Evolutionary conservation across 2,329 filamentous ascomycete genomes (phyloP).

Genomic region (Rutstroemia sp.): DNA sequence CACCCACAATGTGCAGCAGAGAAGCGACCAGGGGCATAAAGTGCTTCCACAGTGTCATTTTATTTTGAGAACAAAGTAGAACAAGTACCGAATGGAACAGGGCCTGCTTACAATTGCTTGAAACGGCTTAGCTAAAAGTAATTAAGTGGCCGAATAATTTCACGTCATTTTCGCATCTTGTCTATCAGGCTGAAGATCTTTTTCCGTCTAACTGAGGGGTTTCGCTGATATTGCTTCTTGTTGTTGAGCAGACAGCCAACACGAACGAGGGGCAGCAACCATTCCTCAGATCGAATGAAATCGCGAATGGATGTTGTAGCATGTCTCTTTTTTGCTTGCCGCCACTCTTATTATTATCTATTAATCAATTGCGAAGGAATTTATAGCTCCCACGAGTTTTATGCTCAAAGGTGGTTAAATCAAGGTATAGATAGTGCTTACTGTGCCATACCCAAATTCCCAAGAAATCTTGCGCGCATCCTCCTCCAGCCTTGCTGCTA

Average conservation of each 20-base stretch:
- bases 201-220: background rate
- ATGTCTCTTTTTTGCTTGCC: background rate
- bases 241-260: background rate
- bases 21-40: no score
- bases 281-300: background rate
- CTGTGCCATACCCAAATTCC: conserved; percentile 1
- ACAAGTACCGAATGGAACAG: background rate
- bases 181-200: background rate
- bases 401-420: background rate
- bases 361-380: background rate
- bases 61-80: background rate
- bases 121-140: background rate
- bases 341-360: background rate
- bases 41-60: background rate
- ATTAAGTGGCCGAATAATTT: background rate
- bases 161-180: background rate
- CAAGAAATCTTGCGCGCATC: background rate
- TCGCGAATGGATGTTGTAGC: background rate
- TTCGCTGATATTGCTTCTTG: background rate
- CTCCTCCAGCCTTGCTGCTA: background rate
- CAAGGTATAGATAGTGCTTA: conserved; percentile 6
- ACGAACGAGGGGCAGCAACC: no score
- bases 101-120: background rate
- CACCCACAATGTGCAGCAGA: no score
- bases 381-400: background rate